phyloP scores from a whole-genome alignment of 176 grass and related monocot species.

The Chloris gayana region DNA sequence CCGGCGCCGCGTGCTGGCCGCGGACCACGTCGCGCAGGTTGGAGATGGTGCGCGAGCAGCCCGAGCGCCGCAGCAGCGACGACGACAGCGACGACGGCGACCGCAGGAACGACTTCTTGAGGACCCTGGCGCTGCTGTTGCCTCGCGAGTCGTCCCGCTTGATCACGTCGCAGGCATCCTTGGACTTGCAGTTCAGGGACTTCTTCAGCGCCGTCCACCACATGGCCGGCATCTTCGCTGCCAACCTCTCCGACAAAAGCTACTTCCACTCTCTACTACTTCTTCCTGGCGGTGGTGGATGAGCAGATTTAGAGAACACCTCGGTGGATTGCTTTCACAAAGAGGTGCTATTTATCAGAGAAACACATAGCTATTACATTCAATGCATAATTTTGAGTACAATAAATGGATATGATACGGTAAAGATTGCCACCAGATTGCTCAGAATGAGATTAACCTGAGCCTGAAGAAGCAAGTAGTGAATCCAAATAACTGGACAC shows the following conservation, averaged over 20 bases:
- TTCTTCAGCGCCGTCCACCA: conserved; percentile 83
- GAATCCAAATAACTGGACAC: background rate
- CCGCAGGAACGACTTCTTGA: conserved; percentile 33
- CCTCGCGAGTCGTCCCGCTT: conserved; percentile 36
- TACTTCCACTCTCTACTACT: background rate
- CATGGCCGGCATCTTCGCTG: conserved; percentile 42
- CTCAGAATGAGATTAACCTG: background rate
- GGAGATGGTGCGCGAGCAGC: conserved; percentile 77
- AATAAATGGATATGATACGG: background rate
- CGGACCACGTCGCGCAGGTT: conserved; percentile 68
- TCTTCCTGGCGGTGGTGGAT: background rate
- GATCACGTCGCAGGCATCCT: conserved; percentile 51
- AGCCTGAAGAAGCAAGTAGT: background rate
- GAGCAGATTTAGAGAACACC: background rate
- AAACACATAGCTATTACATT: background rate
- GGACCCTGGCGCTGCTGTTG: background rate
- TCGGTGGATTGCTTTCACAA: background rate
- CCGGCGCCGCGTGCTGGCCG: conserved; percentile 29
- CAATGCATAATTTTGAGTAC: background rate
- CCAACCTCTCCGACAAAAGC: background rate
- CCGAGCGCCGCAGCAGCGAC: conserved; percentile 45
- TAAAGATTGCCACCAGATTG: background rate
- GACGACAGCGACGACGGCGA: conserved; percentile 34
- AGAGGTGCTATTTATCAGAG: conserved; percentile 10
- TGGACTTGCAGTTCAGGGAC: conserved; percentile 63